Evolutionary conservation across 148 eudicot genomes (phyloP), one percentile per base, ranked within the genome.

Genomic region (Chenopodium formosanum): DNA sequence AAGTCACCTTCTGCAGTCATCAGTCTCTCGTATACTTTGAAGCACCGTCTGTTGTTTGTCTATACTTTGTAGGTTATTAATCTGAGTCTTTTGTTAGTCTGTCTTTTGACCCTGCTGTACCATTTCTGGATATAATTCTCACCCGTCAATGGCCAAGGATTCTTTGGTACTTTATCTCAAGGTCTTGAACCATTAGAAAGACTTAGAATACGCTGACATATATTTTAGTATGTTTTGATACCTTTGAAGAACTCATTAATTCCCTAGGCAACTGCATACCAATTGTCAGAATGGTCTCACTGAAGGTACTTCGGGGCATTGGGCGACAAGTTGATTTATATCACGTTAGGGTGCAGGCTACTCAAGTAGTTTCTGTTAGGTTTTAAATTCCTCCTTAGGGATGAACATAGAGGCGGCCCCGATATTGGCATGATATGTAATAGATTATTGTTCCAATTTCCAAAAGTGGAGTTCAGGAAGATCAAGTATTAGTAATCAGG

Each of bases 401-500:
- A 31, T 40, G 29, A 40, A 50, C 65, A 73, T 1, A 8, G n/a
- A 10, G 65, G 67, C 32, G 76, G 78, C 69, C 27, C 67, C 27
- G 44, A 22, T 60, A 40, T 31, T 80, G 25, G 25, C 64, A 65
- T 20, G 22, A 11, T 11, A 77, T 64, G 66, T 66, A 63, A 56
- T 73, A 9, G 56, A 72, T 25, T 72, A 34, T 10, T 66, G 58
- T 32, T 80, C 81, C 46, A 32, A 69, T 40, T 5, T 40, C 44
- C 44, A 40, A 40, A 82, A 73, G 63, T 44, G 83, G 80, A 82
- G 70, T 70, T 27, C 79, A 31, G 80, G 83, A 78, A 83, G 84
- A 46, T 78, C 69, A 31, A 82, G 79, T 84, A 82, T 46, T 78
- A 81, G 71, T 80, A 86, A 47, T 56, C 23, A 58, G 81, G 86